Conservation (phyloP, 108 stramenopile species). For the Pseudonitzschia delicatissima region DNA sequence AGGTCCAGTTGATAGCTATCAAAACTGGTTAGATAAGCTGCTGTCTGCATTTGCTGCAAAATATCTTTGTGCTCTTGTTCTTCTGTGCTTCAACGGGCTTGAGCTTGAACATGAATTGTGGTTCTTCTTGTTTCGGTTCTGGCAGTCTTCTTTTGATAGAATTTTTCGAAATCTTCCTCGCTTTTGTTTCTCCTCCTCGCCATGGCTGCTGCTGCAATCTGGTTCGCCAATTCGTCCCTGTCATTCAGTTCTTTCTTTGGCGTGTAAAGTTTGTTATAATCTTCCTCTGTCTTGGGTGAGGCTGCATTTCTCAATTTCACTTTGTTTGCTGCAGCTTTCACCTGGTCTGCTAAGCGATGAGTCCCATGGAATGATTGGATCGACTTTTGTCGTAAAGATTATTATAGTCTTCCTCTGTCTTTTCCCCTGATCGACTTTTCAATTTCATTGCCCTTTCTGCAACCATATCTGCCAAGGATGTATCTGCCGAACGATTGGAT, state of each 20-base stretch:
- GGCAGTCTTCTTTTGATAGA: neutral
- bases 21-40: too few relatives aligned
- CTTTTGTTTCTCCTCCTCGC: neutral
- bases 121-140: neutral
- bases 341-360: neutral
- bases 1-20: too few relatives aligned
- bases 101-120: slow-evolving; percentile 3
- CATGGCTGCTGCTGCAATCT: neutral
- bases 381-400: neutral
- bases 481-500: neutral
- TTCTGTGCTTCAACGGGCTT: neutral
- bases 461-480: neutral
- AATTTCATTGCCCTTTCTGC: neutral
- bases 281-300: neutral
- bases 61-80: neutral
- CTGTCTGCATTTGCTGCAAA: too few relatives aligned
- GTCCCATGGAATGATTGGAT: too few relatives aligned
- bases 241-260: neutral
- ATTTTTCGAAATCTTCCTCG: neutral
- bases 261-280: neutral
- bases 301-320: neutral
- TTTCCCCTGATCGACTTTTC: neutral
- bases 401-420: neutral
- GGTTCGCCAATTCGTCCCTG: neutral
- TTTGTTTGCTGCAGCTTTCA: neutral